Evolutionary conservation across 2,329 filamentous ascomycete genomes (phyloP).

Genomic region (Biscogniauxia marginata): DNA sequence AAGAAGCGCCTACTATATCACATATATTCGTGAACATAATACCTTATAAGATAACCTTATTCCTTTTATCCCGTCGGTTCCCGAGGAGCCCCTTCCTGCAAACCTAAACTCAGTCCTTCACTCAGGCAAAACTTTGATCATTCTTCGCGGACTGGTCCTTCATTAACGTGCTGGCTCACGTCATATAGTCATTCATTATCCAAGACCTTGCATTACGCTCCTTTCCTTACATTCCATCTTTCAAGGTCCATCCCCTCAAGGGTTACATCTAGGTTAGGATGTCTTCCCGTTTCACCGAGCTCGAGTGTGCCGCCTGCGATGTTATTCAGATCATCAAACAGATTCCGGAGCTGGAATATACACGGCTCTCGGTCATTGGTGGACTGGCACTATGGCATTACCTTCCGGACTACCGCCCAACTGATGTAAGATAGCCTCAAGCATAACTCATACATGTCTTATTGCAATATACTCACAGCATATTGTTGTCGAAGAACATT

Average conservation of each 20-base stretch:
- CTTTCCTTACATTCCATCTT: background rate
- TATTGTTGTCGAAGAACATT: conserved; percentile 21
- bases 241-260: no score
- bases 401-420: conserved; percentile 20
- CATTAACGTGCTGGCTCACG: background rate
- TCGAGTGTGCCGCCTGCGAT: conserved; percentile 26
- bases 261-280: no score
- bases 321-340: conserved; percentile 29
- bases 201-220: background rate
- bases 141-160: background rate
- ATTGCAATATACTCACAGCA: background rate
- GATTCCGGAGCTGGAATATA: conserved; percentile 23
- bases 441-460: no score
- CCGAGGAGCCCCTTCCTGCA: background rate
- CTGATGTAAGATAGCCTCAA: conserved; percentile 28
- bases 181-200: background rate
- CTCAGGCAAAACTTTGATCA: background rate
- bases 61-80: background rate
- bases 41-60: background rate
- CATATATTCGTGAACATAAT: background rate
- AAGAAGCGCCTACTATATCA: background rate
- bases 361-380: conserved; percentile 26
- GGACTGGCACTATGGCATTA: conserved; percentile 28
- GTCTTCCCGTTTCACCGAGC: conserved; percentile 14
- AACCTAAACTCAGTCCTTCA: background rate